phyloP scores from a whole-genome alignment of 192 early-diverging fungal species.

The Powellomyces hirtus region DNA sequence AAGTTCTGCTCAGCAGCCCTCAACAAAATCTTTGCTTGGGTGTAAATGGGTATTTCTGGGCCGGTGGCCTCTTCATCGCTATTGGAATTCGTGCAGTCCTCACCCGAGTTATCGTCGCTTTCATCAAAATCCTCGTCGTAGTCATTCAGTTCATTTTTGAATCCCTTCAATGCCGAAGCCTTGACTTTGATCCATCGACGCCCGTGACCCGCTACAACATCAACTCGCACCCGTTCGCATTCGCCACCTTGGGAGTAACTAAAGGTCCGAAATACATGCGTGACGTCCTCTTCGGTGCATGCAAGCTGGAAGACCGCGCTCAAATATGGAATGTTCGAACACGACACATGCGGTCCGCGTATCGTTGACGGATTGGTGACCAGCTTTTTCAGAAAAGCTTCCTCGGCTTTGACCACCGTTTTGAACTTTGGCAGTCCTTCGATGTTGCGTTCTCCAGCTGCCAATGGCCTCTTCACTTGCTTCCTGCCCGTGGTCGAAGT shows the following conservation, averaged over 20 bases:
- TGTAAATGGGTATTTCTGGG: slow-evolving; percentile 22
- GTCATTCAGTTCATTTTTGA: slow-evolving; percentile 27
- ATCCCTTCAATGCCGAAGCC: slow-evolving; percentile 30
- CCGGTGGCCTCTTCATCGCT: not conserved
- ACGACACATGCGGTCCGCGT: slow-evolving; percentile 18
- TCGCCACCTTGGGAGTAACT: not conserved
- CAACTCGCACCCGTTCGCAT: slow-evolving; percentile 30
- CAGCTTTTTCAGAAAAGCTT: slow-evolving; percentile 17
- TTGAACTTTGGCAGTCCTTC: slow-evolving; percentile 25
- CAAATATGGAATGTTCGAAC: slow-evolving; percentile 43
- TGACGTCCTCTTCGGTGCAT: slow-evolving; percentile 19
- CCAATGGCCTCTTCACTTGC: not conserved
- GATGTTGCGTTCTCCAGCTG: not conserved
- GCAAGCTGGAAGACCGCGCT: slow-evolving; percentile 21
- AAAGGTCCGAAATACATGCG: slow-evolving; percentile 17
- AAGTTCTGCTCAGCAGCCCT: slow-evolving; percentile 38
- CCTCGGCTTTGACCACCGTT: slow-evolving; percentile 13
- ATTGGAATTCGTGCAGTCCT: slow-evolving; percentile 10
- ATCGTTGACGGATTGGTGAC: slow-evolving; percentile 11
- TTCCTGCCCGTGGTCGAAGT: not conserved
- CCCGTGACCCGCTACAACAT: slow-evolving; percentile 31
- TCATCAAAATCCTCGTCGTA: slow-evolving; percentile 13
- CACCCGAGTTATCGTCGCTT: slow-evolving; percentile 6
- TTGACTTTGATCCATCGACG: slow-evolving; percentile 48
- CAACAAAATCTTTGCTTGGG: slow-evolving; percentile 34